A percentile compares a stretch with the other conserved stretches of the same genome.
These are phyloP conservation scores for Fusarium domesticum DNA, from an alignment of 2,329 filamentous ascomycete genomes.

Conservation along the genomic window DNA sequence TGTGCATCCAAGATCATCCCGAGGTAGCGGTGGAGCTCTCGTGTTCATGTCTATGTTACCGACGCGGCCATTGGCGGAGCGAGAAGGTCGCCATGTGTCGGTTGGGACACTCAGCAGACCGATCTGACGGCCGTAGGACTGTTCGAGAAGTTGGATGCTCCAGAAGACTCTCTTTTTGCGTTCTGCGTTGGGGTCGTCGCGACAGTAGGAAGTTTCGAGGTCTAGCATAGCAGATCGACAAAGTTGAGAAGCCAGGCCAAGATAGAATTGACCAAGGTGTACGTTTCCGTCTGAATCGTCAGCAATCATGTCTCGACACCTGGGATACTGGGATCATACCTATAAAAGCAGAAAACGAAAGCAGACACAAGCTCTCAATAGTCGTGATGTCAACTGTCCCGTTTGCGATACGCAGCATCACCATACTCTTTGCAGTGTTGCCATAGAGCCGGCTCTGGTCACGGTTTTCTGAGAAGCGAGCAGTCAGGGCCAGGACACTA, in stretches of 20 bases:
- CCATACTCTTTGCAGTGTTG: conserved; percentile 40
- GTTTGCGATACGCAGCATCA: conserved; percentile 50
- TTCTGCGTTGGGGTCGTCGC: conserved; percentile 36
- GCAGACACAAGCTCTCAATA: conserved; percentile 49
- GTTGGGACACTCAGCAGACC: conserved; percentile 42
- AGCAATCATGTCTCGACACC: too few species aligned
- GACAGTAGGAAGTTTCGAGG: conserved; percentile 37
- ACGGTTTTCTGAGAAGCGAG: conserved; percentile 37
- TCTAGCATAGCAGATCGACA: conserved; percentile 51
- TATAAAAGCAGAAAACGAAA: conserved; percentile 49
- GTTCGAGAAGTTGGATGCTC: conserved; percentile 50
- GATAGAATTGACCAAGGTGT: conserved; percentile 48
- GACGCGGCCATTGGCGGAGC: conserved; percentile 23
- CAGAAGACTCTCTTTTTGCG: conserved; percentile 50
- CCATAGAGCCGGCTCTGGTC: conserved; percentile 35
- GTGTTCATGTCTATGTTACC: conserved; percentile 28
- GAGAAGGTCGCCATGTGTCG: conserved; percentile 40
- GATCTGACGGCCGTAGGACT: conserved; percentile 47
- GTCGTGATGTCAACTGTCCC: conserved; percentile 48
- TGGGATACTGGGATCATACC: conserved; percentile 32
- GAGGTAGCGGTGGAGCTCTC: conserved; percentile 41
- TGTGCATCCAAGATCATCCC: conserved; percentile 43
- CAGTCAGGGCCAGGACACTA: conserved; percentile 40
- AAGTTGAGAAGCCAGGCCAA: conserved; percentile 49
- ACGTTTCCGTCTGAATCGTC: conserved; percentile 44